Conservation (phyloP, 2,329 filamentous ascomycete genomes). For the Fusarium goolgardi region DNA sequence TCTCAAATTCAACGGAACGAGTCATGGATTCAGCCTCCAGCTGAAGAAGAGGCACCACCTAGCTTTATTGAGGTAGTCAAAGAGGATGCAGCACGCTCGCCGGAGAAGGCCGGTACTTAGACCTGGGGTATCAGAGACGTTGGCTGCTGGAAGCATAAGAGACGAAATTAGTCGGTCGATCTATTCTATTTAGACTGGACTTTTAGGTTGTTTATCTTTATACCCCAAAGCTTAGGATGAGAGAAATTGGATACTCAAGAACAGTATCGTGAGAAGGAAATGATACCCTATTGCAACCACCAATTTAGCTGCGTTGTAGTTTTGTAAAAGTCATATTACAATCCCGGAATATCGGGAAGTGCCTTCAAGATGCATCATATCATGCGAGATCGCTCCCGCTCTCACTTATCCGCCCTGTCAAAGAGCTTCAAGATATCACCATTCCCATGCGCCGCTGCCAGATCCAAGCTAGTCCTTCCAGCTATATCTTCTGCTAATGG, state of each 20-base stretch:
- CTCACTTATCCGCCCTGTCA: not conserved
- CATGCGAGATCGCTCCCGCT: not conserved
- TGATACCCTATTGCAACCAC: not conserved
- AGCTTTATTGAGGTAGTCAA: constrained; percentile 11
- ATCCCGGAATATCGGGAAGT: not conserved
- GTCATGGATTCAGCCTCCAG: constrained; percentile 20
- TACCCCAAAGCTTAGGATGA: not conserved
- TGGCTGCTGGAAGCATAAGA: no score
- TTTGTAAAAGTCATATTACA: not conserved
- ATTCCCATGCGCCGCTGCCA: constrained; percentile 13
- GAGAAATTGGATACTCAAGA: not conserved
- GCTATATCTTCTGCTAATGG: constrained; percentile 28
- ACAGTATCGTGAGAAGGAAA: not conserved
- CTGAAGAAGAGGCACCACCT: constrained; percentile 8
- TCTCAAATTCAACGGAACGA: constrained; percentile 2
- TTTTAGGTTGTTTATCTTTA: not conserved
- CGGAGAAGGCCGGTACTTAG: not conserved
- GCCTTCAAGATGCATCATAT: not conserved
- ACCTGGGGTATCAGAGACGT: no score
- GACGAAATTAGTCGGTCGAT: no score
- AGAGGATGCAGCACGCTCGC: not conserved
- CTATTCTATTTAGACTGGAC: no score
- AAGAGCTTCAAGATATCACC: constrained; percentile 25
- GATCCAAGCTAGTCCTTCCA: constrained; percentile 28
- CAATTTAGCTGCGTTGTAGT: not conserved